Conservation (phyloP, 495 filamentous ascomycete genomes). For the Xylaria telfairii region DNA sequence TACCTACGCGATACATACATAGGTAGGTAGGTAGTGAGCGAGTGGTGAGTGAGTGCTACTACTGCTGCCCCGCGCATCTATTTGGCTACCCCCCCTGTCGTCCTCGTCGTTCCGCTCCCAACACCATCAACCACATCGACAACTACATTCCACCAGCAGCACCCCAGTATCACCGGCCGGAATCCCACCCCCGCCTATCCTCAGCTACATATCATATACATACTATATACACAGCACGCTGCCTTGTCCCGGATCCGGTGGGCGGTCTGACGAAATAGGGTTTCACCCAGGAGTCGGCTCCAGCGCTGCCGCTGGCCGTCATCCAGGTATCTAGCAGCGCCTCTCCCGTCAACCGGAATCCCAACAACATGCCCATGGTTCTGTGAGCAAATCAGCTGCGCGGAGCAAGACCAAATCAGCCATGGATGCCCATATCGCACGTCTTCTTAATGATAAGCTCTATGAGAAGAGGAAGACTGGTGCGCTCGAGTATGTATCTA, state of each 20-base stretch:
- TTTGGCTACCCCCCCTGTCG: neutral
- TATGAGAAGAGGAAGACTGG: slow-evolving; percentile 98
- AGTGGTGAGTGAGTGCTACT: no score
- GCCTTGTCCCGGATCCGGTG: neutral
- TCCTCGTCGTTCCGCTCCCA: neutral
- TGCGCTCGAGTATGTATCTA: slow-evolving; percentile 83
- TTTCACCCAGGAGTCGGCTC: neutral
- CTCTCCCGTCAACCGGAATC: neutral
- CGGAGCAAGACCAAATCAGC: slow-evolving; percentile 25
- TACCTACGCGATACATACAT: no score
- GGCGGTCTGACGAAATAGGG: slow-evolving; percentile 20
- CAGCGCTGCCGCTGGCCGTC: neutral
- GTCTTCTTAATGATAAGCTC: slow-evolving; percentile 94
- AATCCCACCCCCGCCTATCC: neutral
- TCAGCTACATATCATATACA: slow-evolving; percentile 10
- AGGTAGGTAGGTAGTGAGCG: neutral
- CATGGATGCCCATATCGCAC: slow-evolving; percentile 91
- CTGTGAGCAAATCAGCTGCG: slow-evolving; percentile 1
- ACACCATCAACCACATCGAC: slow-evolving; percentile 17
- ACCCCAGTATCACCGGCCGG: neutral
- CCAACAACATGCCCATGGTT: neutral
- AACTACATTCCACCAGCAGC: neutral
- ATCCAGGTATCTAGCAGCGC: neutral
- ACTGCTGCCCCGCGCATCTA: slow-evolving; percentile 13
- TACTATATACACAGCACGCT: neutral